Conservation (phyloP, 176 grass and related monocot species). For the Oryza punctata region DNA sequence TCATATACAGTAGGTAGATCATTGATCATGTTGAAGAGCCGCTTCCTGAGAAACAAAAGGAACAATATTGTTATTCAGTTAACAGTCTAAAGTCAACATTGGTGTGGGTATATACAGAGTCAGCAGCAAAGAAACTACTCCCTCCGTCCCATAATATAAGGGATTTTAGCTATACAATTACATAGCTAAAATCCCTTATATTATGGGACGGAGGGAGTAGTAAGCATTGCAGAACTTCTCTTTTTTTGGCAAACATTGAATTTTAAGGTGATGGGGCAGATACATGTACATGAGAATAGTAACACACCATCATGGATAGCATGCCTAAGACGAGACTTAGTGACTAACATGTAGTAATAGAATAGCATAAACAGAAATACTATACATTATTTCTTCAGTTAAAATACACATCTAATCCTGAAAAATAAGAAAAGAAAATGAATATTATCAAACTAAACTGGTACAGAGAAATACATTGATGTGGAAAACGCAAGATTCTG, state of each 20-base stretch:
- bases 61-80: constrained; percentile 6
- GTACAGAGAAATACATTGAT: neutral
- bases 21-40: constrained; percentile 75
- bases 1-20: constrained; percentile 67
- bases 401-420: neutral
- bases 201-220: no score
- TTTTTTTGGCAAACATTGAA: neutral
- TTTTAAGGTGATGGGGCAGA: neutral
- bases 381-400: neutral
- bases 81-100: neutral
- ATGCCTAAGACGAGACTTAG: neutral
- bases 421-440: neutral
- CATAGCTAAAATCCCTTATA: no score
- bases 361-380: neutral
- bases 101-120: neutral
- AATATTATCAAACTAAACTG: neutral
- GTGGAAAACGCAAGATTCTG: neutral
- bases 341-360: neutral
- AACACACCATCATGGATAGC: neutral
- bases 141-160: no score
- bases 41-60: constrained; percentile 57
- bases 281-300: neutral
- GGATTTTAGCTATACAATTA: no score
- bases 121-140: neutral
- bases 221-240: neutral